Evolutionary conservation across 257 asterid genomes (phyloP), one percentile per base, ranked within the genome.

Genomic region (Striga asiatica): DNA sequence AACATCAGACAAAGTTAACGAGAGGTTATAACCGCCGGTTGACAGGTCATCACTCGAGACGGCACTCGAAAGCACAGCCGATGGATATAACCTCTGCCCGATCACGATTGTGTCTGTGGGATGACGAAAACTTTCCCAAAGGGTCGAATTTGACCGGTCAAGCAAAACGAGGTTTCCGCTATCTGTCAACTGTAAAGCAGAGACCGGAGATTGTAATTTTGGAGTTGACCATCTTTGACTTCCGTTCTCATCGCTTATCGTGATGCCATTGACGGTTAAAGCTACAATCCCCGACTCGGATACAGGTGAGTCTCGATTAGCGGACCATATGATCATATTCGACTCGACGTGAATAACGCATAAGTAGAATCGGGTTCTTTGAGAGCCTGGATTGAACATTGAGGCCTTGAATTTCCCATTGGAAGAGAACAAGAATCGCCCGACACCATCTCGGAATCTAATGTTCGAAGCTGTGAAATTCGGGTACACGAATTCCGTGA

Each of bases 41-140:
- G 80, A 56, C 10, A 78, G 65, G 47, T 88, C 85, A 64, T 69
- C 71, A 3, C 20, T 21, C 5, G 81, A 65, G 27, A 57, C 43
- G 0, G 81, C 56, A 50, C 85, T 66, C 20, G 8, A 59, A 28
- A 88, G 78, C 2, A 20, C 24, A 4, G 59, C 56, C 13, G 75
- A 75, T 4, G 46, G 12, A 1, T 16, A 50, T 58, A 84, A 46
- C 22, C 54, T 35, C 29, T 88, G 97, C 13, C 91, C 91, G 5
- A 57, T 48, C 71, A 84, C 88, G 32, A 88, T 41, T 0, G 93
- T 76, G 63, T 84, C 91, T 0, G 88, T 79, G 0, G 97, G 97
- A 54, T 58, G 6, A 16, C 17, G 41, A 42, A 72, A 84, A 71
- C 97, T 88, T 32, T 88, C 85, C 97, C 95, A 84, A 1, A 80